Conservation (phyloP, 1,284 basidiomycete species). For the Ustilago crameri region DNA sequence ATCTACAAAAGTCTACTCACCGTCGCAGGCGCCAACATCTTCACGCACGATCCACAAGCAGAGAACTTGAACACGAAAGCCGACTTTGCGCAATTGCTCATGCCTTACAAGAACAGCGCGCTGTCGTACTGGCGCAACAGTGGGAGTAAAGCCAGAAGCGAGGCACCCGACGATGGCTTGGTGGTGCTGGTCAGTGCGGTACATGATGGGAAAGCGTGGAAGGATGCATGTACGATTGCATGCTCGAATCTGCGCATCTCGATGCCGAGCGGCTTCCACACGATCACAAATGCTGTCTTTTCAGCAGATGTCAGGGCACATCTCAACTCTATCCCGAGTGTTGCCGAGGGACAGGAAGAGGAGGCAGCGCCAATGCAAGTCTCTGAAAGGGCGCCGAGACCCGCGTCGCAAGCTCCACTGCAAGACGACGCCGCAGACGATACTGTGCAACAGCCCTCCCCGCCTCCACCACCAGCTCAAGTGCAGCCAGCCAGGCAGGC, state of each 20-base stretch:
- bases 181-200: conserved; percentile 32
- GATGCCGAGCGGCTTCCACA: conserved; percentile 45
- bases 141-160: conserved; percentile 26
- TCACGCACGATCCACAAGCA: conserved; percentile 26
- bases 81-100: conserved; percentile 46
- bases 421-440: background rate
- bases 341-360: conserved; percentile 9
- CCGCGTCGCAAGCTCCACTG: background rate
- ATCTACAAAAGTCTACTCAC: conserved; percentile 40
- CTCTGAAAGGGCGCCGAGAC: too few species aligned
- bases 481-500: background rate
- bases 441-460: background rate
- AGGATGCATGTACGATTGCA: conserved; percentile 31
- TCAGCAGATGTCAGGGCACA: conserved; percentile 33
- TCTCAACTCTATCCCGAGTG: conserved; percentile 30
- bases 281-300: conserved; percentile 38
- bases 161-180: conserved; percentile 51
- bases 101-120: conserved; percentile 47
- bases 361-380: background rate
- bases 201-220: conserved; percentile 30
- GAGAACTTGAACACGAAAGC: conserved; percentile 36
- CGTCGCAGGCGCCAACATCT: conserved; percentile 35
- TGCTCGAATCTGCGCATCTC: conserved; percentile 44
- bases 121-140: conserved; percentile 45
- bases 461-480: background rate